Evolutionary conservation across 2,329 filamentous ascomycete species (phyloP).

Genomic region (Aspergillus sp.): DNA sequence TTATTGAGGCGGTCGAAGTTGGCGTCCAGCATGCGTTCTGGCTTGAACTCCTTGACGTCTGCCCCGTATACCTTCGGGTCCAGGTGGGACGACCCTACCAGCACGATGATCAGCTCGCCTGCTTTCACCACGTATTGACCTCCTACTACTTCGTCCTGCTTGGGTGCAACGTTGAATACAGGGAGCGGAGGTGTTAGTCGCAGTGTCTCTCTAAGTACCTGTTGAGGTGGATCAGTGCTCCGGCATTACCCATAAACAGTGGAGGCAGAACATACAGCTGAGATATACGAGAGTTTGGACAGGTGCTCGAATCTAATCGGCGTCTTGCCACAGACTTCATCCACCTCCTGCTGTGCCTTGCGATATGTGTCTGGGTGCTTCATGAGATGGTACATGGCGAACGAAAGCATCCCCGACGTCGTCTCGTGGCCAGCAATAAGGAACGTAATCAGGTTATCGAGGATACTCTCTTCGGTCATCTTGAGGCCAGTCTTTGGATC

Average conservation of each 20-base stretch:
- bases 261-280: not conserved
- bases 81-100: constrained; percentile 57
- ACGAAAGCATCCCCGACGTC: constrained; percentile 66
- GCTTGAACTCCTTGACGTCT: constrained; percentile 64
- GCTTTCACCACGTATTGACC: constrained; percentile 62
- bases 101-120: constrained; percentile 49
- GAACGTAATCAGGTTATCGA: constrained; percentile 72
- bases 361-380: constrained; percentile 61
- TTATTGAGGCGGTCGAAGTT: constrained; percentile 60
- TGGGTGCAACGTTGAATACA: constrained; percentile 63
- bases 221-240: not conserved
- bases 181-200: constrained; percentile 8
- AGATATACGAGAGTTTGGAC: not conserved
- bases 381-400: constrained; percentile 64
- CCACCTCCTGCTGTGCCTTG: constrained; percentile 67
- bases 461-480: constrained; percentile 63
- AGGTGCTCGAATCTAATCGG: not conserved
- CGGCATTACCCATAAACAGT: not conserved
- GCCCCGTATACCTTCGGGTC: constrained; percentile 66
- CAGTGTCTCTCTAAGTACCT: not conserved
- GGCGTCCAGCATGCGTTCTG: constrained; percentile 71
- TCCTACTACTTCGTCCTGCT: constrained; percentile 24
- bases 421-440: constrained; percentile 71
- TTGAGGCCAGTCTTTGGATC: not conserved
- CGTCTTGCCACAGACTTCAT: constrained; percentile 53